Conservation (phyloP, 768 basidiomycete genomes). For the Tulasnella sp. region DNA sequence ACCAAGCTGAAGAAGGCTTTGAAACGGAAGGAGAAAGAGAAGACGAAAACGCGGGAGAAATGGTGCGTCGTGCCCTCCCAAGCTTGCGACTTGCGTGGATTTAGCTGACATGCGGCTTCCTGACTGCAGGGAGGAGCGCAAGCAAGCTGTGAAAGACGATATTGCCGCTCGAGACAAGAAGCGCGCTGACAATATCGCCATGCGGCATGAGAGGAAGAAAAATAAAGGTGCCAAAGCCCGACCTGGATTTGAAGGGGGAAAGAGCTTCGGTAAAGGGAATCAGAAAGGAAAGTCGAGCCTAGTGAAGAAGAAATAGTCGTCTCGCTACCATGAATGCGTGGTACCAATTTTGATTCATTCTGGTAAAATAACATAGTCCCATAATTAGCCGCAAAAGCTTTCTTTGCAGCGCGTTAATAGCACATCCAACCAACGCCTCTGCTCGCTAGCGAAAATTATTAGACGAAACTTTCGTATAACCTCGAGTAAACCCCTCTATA, state of each 20-base stretch:
- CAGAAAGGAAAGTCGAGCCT: not conserved
- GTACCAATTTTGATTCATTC: no score
- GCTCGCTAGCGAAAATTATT: no score
- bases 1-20: slow-evolving; percentile 80
- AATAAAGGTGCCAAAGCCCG: slow-evolving; percentile 50
- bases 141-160: slow-evolving; percentile 57
- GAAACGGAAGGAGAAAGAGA: slow-evolving; percentile 87
- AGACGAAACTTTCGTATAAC: no score
- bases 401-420: no score
- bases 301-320: not conserved
- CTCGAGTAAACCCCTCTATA: no score
- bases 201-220: slow-evolving; percentile 63
- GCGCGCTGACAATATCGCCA: slow-evolving; percentile 79
- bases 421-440: no score
- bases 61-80: slow-evolving; percentile 55
- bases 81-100: not conserved
- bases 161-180: slow-evolving; percentile 88
- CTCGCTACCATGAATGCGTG: no score
- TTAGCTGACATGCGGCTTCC: not conserved
- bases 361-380: no score
- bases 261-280: slow-evolving; percentile 41
- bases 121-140: slow-evolving; percentile 77
- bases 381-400: no score
- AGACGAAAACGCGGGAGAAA: slow-evolving; percentile 66
- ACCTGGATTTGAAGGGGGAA: slow-evolving; percentile 75